These are phyloP conservation scores for Debaryomyces tyrocola DNA, from an alignment of 805 yeast genomes.

Conservation along the genomic window DNA sequence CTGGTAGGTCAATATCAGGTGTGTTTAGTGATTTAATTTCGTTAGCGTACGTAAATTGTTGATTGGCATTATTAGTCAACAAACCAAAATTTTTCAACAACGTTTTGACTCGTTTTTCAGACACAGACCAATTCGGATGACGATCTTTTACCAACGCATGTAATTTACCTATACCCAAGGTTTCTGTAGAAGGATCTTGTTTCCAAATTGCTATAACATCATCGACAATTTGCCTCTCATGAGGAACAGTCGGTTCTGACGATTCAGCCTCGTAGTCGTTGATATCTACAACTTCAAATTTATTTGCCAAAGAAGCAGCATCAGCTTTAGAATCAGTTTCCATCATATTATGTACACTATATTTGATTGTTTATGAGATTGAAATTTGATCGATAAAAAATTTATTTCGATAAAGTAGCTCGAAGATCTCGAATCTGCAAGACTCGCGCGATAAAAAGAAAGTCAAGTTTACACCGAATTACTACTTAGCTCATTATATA, in stretches of 20 bases:
- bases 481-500: neutral
- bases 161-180: slow-evolving; percentile 54
- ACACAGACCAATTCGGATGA: slow-evolving; percentile 63
- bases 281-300: slow-evolving; percentile 36
- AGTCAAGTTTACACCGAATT: neutral
- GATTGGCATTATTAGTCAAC: slow-evolving; percentile 22
- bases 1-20: slow-evolving; percentile 43
- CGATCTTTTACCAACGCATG: slow-evolving; percentile 48
- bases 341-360: slow-evolving; percentile 3
- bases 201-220: slow-evolving; percentile 68
- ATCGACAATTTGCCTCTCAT: slow-evolving; percentile 57
- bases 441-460: neutral
- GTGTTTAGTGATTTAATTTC: slow-evolving; percentile 54
- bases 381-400: too few relatives aligned
- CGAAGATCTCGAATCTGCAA: neutral
- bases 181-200: slow-evolving; percentile 61
- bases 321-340: neutral
- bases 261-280: slow-evolving; percentile 27
- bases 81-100: slow-evolving; percentile 59
- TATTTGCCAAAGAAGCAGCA: slow-evolving; percentile 7
- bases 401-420: too few relatives aligned
- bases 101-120: slow-evolving; percentile 55
- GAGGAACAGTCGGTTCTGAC: slow-evolving; percentile 44
- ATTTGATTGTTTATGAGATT: neutral
- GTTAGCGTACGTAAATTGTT: slow-evolving; percentile 50